Evolutionary conservation across 2,329 filamentous ascomycete genomes (phyloP).

Genomic region (Botrytis paeoniae): DNA sequence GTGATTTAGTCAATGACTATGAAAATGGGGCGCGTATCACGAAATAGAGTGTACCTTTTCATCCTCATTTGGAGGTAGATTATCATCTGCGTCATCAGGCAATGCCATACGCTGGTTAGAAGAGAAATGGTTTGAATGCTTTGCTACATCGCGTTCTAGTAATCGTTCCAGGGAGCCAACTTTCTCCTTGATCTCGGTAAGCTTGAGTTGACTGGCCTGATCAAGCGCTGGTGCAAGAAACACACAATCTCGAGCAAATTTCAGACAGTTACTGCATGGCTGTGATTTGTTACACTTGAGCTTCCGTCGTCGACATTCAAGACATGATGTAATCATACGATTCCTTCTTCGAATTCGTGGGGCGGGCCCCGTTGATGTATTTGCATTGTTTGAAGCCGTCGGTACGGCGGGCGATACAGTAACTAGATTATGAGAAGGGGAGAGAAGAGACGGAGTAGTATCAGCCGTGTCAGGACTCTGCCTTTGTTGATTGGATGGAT

Average conservation of each 20-base stretch:
- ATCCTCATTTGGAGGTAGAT: constrained; percentile 46
- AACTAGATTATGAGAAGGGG: neutral
- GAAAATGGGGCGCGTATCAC: neutral
- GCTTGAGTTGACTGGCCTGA: constrained; percentile 63
- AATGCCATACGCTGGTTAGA: constrained; percentile 30
- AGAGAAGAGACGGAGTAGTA: neutral
- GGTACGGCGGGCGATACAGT: constrained; percentile 9
- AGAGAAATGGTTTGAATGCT: constrained; percentile 36
- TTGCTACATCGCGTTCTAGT: constrained; percentile 65
- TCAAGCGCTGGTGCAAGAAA: constrained; percentile 50
- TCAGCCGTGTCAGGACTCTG: neutral
- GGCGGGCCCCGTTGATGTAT: constrained; percentile 15
- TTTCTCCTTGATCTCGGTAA: constrained; percentile 76
- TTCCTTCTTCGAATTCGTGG: constrained; percentile 47
- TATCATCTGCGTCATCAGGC: constrained; percentile 50
- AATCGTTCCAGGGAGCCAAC: constrained; percentile 69
- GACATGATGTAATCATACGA: constrained; percentile 66
- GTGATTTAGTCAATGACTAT: neutral
- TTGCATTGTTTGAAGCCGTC: constrained; percentile 13
- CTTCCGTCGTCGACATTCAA: constrained; percentile 72
- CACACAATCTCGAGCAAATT: constrained; percentile 48
- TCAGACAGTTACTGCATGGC: constrained; percentile 54
- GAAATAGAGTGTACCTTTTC: constrained; percentile 44
- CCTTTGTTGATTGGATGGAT: constrained; percentile 1
- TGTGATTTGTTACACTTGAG: constrained; percentile 73